Conservation (phyloP, 208 protist species). For the Trypanosoma melophagium region DNA sequence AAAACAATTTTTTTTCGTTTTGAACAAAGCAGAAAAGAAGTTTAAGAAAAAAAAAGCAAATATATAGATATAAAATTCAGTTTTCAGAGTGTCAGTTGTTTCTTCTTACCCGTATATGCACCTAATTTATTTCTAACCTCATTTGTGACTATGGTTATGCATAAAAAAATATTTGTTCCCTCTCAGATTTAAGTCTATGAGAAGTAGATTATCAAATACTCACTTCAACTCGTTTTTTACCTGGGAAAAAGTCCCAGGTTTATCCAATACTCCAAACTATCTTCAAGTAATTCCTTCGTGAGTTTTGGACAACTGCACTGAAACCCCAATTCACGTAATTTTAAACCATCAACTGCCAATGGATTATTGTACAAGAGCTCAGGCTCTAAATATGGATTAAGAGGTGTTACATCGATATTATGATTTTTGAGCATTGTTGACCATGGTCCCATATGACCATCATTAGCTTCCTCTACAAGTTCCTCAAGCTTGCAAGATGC, state of each 20-base stretch:
- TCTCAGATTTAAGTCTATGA: not conserved
- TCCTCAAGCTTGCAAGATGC: conserved; percentile 55
- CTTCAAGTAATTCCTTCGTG: conserved; percentile 35
- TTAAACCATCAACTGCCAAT: conserved; percentile 77
- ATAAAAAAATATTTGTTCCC: not conserved
- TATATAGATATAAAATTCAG: not conserved
- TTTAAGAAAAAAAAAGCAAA: conserved; percentile 15
- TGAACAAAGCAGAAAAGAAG: not conserved
- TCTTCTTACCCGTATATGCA: not conserved
- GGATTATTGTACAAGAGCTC: conserved; percentile 87
- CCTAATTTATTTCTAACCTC: conserved; percentile 6
- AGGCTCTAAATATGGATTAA: conserved; percentile 89
- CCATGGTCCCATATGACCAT: conserved; percentile 91
- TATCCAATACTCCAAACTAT: conserved; percentile 39
- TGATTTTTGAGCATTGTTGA: conserved; percentile 67
- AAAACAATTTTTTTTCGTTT: not conserved
- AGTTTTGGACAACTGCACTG: conserved; percentile 38
- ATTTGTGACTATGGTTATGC: not conserved
- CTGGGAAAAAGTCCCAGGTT: conserved; percentile 30
- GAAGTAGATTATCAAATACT: not conserved
- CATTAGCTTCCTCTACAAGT: conserved; percentile 72
- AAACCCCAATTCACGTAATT: conserved; percentile 41
- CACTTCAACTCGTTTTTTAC: not conserved
- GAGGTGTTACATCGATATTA: conserved; percentile 71
- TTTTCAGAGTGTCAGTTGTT: no score